Percentiles rank a stretch among this genome's conserved stretches.
phyloP scores from a whole-genome alignment of 2,329 filamentous ascomycete species.

The Talaromyces atroroseus region DNA sequence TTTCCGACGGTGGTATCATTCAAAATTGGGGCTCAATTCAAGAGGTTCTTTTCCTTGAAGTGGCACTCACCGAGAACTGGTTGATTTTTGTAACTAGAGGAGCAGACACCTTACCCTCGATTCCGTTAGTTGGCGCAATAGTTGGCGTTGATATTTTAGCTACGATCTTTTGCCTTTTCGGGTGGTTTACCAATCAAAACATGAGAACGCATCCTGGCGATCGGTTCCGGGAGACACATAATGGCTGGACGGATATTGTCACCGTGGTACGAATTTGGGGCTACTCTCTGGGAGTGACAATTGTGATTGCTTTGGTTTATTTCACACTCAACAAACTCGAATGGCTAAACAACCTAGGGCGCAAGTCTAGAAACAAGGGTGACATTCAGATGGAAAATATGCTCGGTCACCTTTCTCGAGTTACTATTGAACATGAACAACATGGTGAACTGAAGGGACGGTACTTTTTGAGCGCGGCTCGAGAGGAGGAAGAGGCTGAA shows the following conservation, averaged over 20 bases:
- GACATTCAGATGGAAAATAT: constrained; percentile 49
- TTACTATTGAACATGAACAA: constrained; percentile 47
- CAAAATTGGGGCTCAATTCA: constrained; percentile 70
- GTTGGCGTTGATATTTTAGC: constrained; percentile 65
- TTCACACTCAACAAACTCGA: constrained; percentile 41
- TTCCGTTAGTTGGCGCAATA: constrained; percentile 66
- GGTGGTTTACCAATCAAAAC: constrained; percentile 60
- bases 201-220: constrained; percentile 27
- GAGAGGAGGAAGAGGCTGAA: constrained; percentile 42
- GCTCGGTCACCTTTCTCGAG: constrained; percentile 44
- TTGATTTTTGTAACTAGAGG: constrained; percentile 93
- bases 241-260: constrained; percentile 56
- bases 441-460: constrained; percentile 41
- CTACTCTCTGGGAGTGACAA: constrained; percentile 47
- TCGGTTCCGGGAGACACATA: constrained; percentile 32
- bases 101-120: constrained; percentile 65
- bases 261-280: constrained; percentile 49
- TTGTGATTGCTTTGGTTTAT: constrained; percentile 49
- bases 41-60: constrained; percentile 79
- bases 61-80: constrained; percentile 92
- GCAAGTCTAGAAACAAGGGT: constrained; percentile 42
- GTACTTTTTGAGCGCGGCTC: constrained; percentile 37
- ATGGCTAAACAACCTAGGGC: constrained; percentile 45
- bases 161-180: constrained; percentile 70
- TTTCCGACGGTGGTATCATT: constrained; percentile 65